Percentiles rank a stretch among this genome's conserved stretches.
Conservation (phyloP, 2,329 filamentous ascomycete species). For the Alternaria infectoria region DNA sequence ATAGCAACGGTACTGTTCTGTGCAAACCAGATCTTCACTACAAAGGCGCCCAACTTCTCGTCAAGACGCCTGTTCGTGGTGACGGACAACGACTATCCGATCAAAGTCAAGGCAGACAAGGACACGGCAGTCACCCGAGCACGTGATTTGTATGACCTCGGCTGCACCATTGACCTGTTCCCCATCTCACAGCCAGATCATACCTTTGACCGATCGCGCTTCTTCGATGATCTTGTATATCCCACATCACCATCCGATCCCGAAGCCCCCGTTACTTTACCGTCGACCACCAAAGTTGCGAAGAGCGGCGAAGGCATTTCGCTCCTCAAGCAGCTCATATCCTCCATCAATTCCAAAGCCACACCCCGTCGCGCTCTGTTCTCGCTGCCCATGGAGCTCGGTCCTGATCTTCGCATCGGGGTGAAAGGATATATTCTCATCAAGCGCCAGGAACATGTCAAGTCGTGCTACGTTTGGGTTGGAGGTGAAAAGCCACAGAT, state of each 20-base stretch:
- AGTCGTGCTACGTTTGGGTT: slow-evolving; percentile 87
- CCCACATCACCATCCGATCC: slow-evolving; percentile 70
- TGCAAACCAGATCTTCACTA: slow-evolving; percentile 95
- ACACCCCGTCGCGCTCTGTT: slow-evolving; percentile 86
- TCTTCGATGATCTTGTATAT: slow-evolving; percentile 97
- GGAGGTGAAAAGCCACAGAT: slow-evolving; percentile 86
- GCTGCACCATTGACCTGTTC: slow-evolving; percentile 90
- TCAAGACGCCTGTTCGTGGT: slow-evolving; percentile 94
- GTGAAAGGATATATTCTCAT: slow-evolving; percentile 92
- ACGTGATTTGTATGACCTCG: slow-evolving; percentile 93
- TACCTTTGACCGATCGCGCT: slow-evolving; percentile 80
- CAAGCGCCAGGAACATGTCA: slow-evolving; percentile 79
- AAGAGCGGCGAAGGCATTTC: slow-evolving; percentile 77
- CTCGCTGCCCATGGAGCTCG: slow-evolving; percentile 85
- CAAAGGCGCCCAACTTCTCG: slow-evolving; percentile 90
- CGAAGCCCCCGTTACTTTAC: slow-evolving; percentile 65
- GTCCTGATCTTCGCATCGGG: slow-evolving; percentile 82
- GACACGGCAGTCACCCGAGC: slow-evolving; percentile 83
- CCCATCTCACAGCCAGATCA: slow-evolving; percentile 76
- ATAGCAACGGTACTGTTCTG: slow-evolving; percentile 94
- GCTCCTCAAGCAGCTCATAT: slow-evolving; percentile 78
- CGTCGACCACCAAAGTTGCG: slow-evolving; percentile 64
- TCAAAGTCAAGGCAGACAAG: slow-evolving; percentile 71
- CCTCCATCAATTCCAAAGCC: slow-evolving; percentile 89
- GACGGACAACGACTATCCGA: slow-evolving; percentile 88